Percentiles rank a stretch among this genome's conserved stretches.
Conservation (phyloP, 331 rosid species). For the Malus hybrid region DNA sequence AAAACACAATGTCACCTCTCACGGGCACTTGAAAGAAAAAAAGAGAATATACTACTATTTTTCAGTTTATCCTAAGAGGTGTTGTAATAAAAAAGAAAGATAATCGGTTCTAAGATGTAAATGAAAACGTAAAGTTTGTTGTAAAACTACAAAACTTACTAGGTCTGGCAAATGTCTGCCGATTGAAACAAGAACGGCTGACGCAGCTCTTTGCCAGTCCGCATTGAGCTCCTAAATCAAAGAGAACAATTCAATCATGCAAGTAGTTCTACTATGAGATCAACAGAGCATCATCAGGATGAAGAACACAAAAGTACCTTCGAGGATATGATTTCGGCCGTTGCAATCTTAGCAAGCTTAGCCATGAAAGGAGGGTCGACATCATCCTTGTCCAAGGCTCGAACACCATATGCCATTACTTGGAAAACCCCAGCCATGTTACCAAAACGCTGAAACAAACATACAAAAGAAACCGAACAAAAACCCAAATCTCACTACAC, state of each 20-base stretch:
- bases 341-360: constrained; percentile 88
- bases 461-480: background rate
- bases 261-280: background rate
- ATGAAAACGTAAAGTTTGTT: background rate
- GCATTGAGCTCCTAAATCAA: constrained; percentile 67
- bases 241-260: constrained; percentile 6
- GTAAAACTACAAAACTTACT: constrained; percentile 39
- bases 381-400: constrained; percentile 53
- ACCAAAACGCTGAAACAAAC: constrained; percentile 69
- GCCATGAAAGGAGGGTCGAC: constrained; percentile 71
- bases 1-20: background rate
- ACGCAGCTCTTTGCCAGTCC: constrained; percentile 94
- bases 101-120: background rate
- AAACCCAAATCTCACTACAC: background rate
- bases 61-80: background rate
- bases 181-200: constrained; percentile 82
- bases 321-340: constrained; percentile 79
- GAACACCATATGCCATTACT: constrained; percentile 89
- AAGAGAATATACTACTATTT: background rate
- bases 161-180: constrained; percentile 92
- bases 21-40: background rate
- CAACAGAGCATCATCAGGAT: background rate
- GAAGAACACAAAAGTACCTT: constrained; percentile 42
- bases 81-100: background rate
- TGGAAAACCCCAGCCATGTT: constrained; percentile 91